These are phyloP conservation scores for Liriodendron chinense DNA, from an alignment of 164 flowering plant species.

Conservation along the genomic window DNA sequence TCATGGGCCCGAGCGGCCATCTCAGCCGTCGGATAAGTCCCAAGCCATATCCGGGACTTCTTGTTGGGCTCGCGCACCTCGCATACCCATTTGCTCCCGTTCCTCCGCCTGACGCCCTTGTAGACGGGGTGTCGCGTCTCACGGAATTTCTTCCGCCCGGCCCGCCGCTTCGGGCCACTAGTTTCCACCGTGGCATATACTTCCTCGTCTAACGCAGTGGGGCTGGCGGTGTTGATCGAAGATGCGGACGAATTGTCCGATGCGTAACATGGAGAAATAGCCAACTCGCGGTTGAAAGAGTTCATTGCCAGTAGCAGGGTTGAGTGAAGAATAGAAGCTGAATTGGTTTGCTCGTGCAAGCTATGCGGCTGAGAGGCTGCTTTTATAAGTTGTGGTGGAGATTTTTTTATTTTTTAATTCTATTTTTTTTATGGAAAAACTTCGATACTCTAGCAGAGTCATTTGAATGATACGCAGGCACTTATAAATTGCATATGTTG, in stretches of 20 bases:
- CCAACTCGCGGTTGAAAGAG: neutral
- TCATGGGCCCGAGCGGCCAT: conserved; percentile 36
- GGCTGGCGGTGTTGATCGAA: neutral
- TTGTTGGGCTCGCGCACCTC: conserved; percentile 58
- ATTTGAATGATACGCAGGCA: too few species aligned
- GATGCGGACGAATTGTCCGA: neutral
- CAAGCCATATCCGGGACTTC: conserved; percentile 55
- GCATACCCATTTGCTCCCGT: conserved; percentile 49
- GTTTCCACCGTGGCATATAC: neutral
- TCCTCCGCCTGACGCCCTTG: conserved; percentile 55
- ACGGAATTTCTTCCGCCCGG: conserved; percentile 68
- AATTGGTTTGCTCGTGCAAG: neutral
- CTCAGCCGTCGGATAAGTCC: conserved; percentile 43
- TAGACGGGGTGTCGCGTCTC: conserved; percentile 77
- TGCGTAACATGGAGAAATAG: neutral
- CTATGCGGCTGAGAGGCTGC: too few species aligned
- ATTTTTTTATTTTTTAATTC: too few species aligned
- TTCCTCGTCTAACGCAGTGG: neutral
- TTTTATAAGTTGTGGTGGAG: too few species aligned
- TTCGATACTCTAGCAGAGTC: too few species aligned
- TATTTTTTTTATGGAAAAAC: too few species aligned
- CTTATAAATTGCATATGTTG: too few species aligned
- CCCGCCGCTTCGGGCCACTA: conserved; percentile 36
- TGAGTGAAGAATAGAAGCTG: neutral
- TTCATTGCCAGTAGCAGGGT: neutral